Percentiles rank a stretch among this genome's conserved stretches.
phyloP scores from a whole-genome alignment of 352 stramenopile species.

The Phytophthora constricta region DNA sequence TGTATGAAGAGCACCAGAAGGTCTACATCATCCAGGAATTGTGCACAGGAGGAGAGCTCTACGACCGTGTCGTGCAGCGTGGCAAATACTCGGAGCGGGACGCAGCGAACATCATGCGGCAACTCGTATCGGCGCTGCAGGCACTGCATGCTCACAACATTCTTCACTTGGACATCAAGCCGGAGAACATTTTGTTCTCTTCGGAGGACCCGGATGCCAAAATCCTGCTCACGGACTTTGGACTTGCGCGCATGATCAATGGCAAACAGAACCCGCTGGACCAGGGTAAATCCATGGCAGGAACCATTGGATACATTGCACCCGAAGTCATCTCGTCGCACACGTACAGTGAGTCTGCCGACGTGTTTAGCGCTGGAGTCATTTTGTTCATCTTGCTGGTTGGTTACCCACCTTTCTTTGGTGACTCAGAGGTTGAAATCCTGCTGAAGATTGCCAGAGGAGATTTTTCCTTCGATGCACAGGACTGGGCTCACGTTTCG shows the following conservation, averaged over 20 bases:
- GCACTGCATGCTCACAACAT: conserved; percentile 81
- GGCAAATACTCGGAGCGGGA: conserved; percentile 73
- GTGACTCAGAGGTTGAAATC: conserved; percentile 79
- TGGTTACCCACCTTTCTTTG: conserved; percentile 78
- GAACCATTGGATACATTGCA: conserved; percentile 82
- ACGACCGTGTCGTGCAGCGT: conserved; percentile 73
- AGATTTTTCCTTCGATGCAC: conserved; percentile 72
- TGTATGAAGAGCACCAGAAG: conserved; percentile 84
- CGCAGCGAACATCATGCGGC: conserved; percentile 66
- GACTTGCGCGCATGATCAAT: conserved; percentile 77
- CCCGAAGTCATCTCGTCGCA: conserved; percentile 77
- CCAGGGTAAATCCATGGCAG: conserved; percentile 69
- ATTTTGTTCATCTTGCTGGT: conserved; percentile 85
- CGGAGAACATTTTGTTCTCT: conserved; percentile 81
- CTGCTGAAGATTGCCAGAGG: conserved; percentile 79
- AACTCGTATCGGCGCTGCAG: conserved; percentile 70
- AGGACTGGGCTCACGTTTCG: conserved; percentile 70
- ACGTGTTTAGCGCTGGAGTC: conserved; percentile 84
- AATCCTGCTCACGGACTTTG: conserved; percentile 83
- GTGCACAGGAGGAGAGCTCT: conserved; percentile 76
- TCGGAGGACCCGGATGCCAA: conserved; percentile 53
- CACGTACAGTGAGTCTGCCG: conserved; percentile 67
- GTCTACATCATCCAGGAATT: conserved; percentile 84
- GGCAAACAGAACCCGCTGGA: conserved; percentile 71
- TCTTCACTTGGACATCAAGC: conserved; percentile 81